These are phyloP conservation scores for Lachnellula cervina DNA, from an alignment of 2,329 filamentous ascomycete species.

Conservation along the genomic window DNA sequence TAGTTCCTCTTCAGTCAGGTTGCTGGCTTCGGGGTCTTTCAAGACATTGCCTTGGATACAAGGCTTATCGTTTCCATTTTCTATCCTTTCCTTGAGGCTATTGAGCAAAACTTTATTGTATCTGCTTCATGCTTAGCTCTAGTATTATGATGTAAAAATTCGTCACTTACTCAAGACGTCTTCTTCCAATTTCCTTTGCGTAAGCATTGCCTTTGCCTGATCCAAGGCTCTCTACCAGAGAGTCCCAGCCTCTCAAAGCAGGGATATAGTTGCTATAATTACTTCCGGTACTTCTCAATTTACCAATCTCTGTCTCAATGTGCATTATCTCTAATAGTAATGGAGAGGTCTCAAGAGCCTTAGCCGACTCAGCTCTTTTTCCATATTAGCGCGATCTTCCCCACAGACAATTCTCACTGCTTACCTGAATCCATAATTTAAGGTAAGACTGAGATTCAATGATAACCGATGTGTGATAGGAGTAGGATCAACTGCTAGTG, in stretches of 20 bases:
- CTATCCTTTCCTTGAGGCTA: constrained; percentile 54
- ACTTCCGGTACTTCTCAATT: constrained; percentile 53
- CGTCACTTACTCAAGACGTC: too few relatives aligned
- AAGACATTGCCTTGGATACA: constrained; percentile 64
- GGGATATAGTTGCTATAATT: constrained; percentile 58
- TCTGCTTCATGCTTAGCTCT: constrained; percentile 34
- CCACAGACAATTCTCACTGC: constrained; percentile 27
- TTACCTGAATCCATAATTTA: constrained; percentile 61
- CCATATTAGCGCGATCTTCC: too few relatives aligned
- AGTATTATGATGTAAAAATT: too few relatives aligned
- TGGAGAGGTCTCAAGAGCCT: constrained; percentile 51
- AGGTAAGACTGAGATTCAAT: constrained; percentile 53
- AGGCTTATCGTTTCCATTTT: constrained; percentile 51
- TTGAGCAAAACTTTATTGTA: constrained; percentile 48
- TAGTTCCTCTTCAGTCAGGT: constrained; percentile 56
- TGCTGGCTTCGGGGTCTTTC: constrained; percentile 55
- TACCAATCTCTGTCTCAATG: constrained; percentile 54
- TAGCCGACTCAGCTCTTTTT: constrained; percentile 13
- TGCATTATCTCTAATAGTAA: constrained; percentile 55
- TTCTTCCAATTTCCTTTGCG: too few relatives aligned
- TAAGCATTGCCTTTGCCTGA: too few relatives aligned
- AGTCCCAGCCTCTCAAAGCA: constrained; percentile 46
- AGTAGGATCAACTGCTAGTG: too few relatives aligned
- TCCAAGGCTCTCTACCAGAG: too few relatives aligned
- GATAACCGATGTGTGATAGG: constrained; percentile 53